Percentiles rank a stretch among this genome's conserved stretches.
phyloP scores from a whole-genome alignment of 2,329 filamentous ascomycete genomes.

The Penicillium sp. region DNA sequence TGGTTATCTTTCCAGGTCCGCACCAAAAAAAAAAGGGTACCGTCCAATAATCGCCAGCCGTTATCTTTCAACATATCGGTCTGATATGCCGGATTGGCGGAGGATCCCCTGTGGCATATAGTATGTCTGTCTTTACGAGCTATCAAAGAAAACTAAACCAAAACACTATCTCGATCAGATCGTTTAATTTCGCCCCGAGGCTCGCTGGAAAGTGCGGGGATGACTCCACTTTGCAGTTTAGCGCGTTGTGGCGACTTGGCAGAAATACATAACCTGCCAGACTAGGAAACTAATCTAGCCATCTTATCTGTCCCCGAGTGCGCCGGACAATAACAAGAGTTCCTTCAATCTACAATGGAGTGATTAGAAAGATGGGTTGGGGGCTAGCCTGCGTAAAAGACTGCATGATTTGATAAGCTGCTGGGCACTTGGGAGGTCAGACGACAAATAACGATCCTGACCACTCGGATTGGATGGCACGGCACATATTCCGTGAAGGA shows the following conservation, averaged over 20 bases:
- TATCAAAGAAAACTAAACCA: neutral
- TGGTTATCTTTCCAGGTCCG: neutral
- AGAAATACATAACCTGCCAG: conserved; percentile 7
- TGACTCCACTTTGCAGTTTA: conserved; percentile 3
- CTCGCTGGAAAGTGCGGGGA: conserved; percentile 8
- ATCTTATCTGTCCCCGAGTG: neutral
- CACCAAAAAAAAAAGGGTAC: neutral
- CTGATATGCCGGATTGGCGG: conserved; percentile 2
- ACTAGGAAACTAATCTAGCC: conserved; percentile 12
- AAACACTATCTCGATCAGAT: neutral
- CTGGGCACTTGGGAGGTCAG: no score
- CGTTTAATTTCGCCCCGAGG: conserved; percentile 1
- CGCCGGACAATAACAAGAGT: neutral
- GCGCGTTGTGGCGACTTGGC: conserved; percentile 3
- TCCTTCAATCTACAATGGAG: no score
- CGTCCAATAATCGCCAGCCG: no score
- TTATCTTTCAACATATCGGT: conserved; percentile 8
- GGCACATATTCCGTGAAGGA: neutral
- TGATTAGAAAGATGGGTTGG: no score
- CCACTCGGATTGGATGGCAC: neutral
- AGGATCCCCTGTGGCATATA: no score
- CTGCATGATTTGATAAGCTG: no score
- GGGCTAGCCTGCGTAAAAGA: no score
- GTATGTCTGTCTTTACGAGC: neutral
- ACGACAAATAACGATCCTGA: no score